These are phyloP conservation scores for Coelastrella sp. DNA, from an alignment of 139 green algal species.

Conservation along the genomic window DNA sequence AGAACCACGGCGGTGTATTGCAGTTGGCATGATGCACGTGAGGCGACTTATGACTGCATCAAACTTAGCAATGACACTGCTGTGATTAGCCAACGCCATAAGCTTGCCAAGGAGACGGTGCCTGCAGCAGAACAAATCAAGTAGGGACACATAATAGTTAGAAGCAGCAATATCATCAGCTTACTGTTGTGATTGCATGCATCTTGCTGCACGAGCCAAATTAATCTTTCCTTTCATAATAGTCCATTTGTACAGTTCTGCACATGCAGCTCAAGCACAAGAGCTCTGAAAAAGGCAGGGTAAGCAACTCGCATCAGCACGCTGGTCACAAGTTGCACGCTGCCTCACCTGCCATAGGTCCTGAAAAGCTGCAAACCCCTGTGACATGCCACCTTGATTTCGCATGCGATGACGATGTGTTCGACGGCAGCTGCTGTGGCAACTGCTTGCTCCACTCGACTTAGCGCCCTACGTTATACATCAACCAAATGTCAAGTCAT, in stretches of 20 bases:
- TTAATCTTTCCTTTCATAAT: too few species aligned
- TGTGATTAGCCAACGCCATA: slow-evolving; percentile 44
- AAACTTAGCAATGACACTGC: slow-evolving; percentile 52
- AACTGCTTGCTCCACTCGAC: slow-evolving; percentile 54
- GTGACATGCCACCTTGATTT: slow-evolving; percentile 58
- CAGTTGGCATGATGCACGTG: slow-evolving; percentile 44
- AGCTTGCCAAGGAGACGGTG: slow-evolving; percentile 57
- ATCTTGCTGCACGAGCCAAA: too few species aligned
- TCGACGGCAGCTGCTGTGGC: slow-evolving; percentile 24
- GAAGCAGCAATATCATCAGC: too few species aligned
- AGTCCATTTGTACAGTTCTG: too few species aligned
- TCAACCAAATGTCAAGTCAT: neutral
- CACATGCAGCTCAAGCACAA: too few species aligned
- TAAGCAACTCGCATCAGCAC: too few species aligned
- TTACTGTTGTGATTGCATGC: too few species aligned
- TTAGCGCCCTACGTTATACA: slow-evolving; percentile 46
- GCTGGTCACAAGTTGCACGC: too few species aligned
- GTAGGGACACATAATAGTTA: too few species aligned
- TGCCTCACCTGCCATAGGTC: slow-evolving; percentile 57
- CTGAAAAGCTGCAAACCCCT: slow-evolving; percentile 59
- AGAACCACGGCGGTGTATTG: too few species aligned
- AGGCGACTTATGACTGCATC: slow-evolving; percentile 49
- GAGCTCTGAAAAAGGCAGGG: too few species aligned
- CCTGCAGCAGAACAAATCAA: too few species aligned
- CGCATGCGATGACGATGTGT: slow-evolving; percentile 57